Base-by-base conservation (phyloP, 2,329 filamentous ascomycete species). In the Geoglossum cookeanum region DNA sequence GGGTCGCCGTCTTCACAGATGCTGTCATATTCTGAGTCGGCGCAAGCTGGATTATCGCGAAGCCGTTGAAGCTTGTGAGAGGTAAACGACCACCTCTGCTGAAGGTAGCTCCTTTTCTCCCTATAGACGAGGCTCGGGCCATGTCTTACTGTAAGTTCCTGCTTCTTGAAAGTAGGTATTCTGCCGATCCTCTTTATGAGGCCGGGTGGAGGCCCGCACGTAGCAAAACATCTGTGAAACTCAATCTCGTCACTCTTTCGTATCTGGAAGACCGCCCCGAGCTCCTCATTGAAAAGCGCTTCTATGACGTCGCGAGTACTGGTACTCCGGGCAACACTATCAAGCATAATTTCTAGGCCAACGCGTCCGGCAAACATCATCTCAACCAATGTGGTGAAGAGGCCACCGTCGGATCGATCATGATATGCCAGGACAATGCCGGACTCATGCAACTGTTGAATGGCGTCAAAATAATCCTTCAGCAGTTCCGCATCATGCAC, bases 341-440 rank as follows among this genome's bases (percentile, higher is more conserved):
- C 90, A 58, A 96, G 75, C 75, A 87, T 85, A 59, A 97, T 75
- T 63, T 94, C 86, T 33, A 88, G 78, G 60, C 91, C 92, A 65
- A 87, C 94, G 58, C 90, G 85, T 32, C 92, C 92, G 35, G 92
- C 91, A 68, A 97, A 97, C 81, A 94, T 94, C 92, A 97, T 97
- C 71, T 98, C 92, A 2, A 83, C 87, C 37, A 97, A 72, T 4
- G 91, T 90, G 0, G 91, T 92, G 67, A 97, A 80, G 8, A 97
- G 74, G 65, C 92, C 92, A 68, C 91, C 92, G 68, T 97, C 91
- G 0, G 89, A 96, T 52, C 86, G 79, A 70, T 97, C 92, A 68
- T 97, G 92, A 68, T 97, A 97, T 3, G 91, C 91, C 27, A 97
- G 79, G 9, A 97, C 90, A 59, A 86, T 78, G 29, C 78, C 79